Base-by-base conservation (phyloP, 148 eudicot species). In the Spergularia marina region DNA sequence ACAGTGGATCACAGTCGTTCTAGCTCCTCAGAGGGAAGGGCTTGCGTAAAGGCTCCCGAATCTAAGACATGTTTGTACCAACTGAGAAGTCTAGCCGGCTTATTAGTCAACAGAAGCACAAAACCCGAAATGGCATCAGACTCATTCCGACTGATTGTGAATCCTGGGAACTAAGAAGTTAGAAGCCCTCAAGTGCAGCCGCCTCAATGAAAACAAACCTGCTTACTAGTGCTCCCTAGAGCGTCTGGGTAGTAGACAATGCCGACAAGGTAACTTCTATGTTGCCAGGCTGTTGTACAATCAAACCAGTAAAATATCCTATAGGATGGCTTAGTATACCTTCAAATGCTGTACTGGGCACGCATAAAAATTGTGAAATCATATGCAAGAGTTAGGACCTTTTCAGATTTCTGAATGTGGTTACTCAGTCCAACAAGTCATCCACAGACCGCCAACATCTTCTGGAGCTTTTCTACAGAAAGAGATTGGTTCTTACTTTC, bases 401-500 rank as follows among this genome's bases (percentile, higher is more conserved):
- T 17, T 68, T 16, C 14, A 6, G 6, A 14, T 30, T 20, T 4
- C 9, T 30, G 20, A 18, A 47, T 6, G 53, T 61, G 62, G 36
- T 34, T 63, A 13, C 12, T 21, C 10, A 18, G 4, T 69, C 51
- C 39, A 57, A 17, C 10, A 25, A 72, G 34, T 71, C 67, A 80
- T 20, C 60, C 83, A 65, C 71, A 59, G 66, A 62, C 71, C n/a
- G 40, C 36, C 39, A 71, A 67, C 73, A 76, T 65, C 63, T 65
- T 76, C 62, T 72, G 76, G 75, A 80, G 76, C 66, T 80, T 80
- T 30, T 76, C 34, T 30, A 67, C 76, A n/a, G 71, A 71, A n/a
- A 70, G 58, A 47, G 74, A 80, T 65, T 84, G 89, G 69, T 89
- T 86, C 75, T 81, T 76, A 83, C 80, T 74, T 75, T 87, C 87